Evolutionary conservation across 176 grass and related monocot genomes (phyloP).

Genomic region (Eragrostis nindensis): DNA sequence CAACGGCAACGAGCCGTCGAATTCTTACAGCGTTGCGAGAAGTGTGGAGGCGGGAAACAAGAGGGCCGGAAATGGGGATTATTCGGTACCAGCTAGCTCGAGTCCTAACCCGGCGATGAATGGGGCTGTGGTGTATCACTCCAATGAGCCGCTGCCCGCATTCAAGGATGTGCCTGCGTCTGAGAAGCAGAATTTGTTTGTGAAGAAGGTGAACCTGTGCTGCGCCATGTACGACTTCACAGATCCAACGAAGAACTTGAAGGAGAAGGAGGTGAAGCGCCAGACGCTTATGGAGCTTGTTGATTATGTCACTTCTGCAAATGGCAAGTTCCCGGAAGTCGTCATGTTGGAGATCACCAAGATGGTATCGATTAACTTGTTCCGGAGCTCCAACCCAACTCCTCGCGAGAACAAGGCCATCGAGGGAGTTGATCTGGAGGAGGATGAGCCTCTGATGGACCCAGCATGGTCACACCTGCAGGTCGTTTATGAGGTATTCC

Average conservation of each 20-base stretch:
- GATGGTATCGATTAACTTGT: conserved; percentile 83
- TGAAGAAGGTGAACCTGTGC: conserved; percentile 83
- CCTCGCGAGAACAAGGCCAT: conserved; percentile 79
- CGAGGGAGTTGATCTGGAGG: conserved; percentile 88
- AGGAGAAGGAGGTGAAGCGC: conserved; percentile 90
- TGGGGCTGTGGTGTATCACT: conserved; percentile 51
- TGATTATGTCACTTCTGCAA: conserved; percentile 79
- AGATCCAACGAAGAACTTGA: conserved; percentile 75
- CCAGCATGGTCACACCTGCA: conserved; percentile 93
- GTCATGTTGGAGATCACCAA: conserved; percentile 83
- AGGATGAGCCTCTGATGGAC: conserved; percentile 96
- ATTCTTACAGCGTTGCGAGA: conserved; percentile 62
- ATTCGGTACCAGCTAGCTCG: conserved; percentile 43
- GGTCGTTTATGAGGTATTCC: conserved; percentile 85
- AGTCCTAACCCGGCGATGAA: conserved; percentile 44
- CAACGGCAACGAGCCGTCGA: conserved; percentile 55
- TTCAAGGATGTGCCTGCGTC: conserved; percentile 85
- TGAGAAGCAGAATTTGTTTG: conserved; percentile 82
- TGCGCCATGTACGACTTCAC: conserved; percentile 72
- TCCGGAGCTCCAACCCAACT: conserved; percentile 67
- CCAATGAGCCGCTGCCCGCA: conserved; percentile 70
- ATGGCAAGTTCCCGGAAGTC: conserved; percentile 70
- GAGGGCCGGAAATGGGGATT: conserved; percentile 57
- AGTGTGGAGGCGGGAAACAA: conserved; percentile 61
- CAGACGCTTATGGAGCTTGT: conserved; percentile 86